Percentiles rank a stretch among this genome's conserved stretches.
Evolutionary conservation across 805 yeast genomes (phyloP).

Genomic region (Yarrowia divulgata): DNA sequence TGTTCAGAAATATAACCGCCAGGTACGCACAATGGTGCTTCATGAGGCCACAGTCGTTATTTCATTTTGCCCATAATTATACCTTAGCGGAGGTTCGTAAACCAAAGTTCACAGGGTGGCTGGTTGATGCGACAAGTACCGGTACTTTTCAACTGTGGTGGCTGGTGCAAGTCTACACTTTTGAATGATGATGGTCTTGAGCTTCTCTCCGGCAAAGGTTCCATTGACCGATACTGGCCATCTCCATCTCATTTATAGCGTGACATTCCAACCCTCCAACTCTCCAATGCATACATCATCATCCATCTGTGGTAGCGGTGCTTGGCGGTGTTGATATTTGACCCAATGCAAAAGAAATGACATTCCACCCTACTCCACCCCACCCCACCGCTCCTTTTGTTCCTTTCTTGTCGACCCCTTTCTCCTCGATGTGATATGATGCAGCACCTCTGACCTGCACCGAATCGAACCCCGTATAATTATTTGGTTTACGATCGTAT

Average conservation of each 20-base stretch:
- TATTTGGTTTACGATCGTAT: background rate
- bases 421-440: background rate
- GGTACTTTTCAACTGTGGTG: background rate
- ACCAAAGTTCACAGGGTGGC: too few species aligned
- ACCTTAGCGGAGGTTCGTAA: too few species aligned
- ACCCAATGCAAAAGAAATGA: background rate
- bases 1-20: too few species aligned
- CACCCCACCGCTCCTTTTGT: background rate
- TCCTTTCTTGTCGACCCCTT: background rate
- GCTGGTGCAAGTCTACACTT: background rate
- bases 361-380: too few species aligned
- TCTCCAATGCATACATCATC: too few species aligned
- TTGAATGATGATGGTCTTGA: too few species aligned
- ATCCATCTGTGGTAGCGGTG: too few species aligned
- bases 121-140: too few species aligned
- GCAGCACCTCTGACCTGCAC: slow-evolving; percentile 9
- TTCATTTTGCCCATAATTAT: too few species aligned
- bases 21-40: too few species aligned
- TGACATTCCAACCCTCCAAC: background rate
- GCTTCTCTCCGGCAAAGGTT: too few species aligned
- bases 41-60: too few species aligned
- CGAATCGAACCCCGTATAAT: slow-evolving; percentile 6
- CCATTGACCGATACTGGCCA: background rate
- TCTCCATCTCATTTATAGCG: background rate
- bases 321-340: background rate